Conservation (phyloP, 2,329 filamentous ascomycete genomes). For the Ceratocystis destructans region DNA sequence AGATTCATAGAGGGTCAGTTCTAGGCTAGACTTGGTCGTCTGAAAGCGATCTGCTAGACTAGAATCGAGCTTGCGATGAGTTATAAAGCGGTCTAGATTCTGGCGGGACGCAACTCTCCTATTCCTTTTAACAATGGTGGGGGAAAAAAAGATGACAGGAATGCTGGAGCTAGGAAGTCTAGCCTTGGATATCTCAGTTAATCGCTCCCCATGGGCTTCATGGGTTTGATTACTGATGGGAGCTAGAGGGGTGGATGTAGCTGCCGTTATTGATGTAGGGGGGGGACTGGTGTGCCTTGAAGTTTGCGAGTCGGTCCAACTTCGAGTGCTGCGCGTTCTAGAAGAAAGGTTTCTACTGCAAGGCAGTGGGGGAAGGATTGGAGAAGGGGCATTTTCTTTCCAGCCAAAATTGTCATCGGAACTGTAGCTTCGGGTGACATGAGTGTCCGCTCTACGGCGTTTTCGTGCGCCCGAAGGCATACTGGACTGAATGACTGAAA, state of each 20-base stretch:
- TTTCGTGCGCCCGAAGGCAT: constrained; percentile 4
- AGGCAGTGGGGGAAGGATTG: not conserved
- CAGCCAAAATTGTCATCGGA: constrained; percentile 4
- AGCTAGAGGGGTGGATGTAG: constrained; percentile 3
- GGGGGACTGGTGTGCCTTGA: not conserved
- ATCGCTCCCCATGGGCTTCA: not conserved
- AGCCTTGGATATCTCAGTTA: not conserved
- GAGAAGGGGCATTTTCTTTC: constrained; percentile 16
- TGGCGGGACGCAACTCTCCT: constrained; percentile 1
- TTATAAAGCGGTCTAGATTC: constrained; percentile 15
- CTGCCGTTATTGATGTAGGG: not conserved
- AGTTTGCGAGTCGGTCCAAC: not conserved
- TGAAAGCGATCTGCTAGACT: constrained; percentile 12
- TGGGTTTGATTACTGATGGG: constrained; percentile 5
- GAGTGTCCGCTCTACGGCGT: constrained; percentile 7
- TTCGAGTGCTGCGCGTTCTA: not conserved
- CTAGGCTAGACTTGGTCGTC: not conserved
- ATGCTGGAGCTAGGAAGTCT: not conserved
- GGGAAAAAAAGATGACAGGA: constrained; percentile 8
- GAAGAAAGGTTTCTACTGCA: not conserved
- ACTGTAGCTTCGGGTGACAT: constrained; percentile 8
- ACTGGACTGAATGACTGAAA: not conserved
- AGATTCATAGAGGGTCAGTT: constrained; percentile 10
- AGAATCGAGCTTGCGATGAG: constrained; percentile 9
- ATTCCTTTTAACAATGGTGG: not conserved